These are phyloP conservation scores for Striga hermonthica DNA, from an alignment of 305 asterid species.

Conservation along the genomic window DNA sequence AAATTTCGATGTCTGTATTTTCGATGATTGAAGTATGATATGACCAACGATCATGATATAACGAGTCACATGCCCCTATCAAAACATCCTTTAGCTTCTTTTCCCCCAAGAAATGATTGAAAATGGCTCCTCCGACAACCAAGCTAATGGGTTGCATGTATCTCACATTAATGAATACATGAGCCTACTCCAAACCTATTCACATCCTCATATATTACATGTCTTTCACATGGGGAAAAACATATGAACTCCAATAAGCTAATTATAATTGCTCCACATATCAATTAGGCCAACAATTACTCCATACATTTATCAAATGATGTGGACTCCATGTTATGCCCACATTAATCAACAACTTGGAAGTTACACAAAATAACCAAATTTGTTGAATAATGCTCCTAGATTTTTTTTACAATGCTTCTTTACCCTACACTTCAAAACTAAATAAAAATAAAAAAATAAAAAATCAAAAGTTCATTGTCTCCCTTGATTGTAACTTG, in stretches of 20 bases:
- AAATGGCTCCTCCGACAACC: slow-evolving; percentile 35
- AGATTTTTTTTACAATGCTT: slow-evolving; percentile 35
- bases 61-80: slow-evolving; percentile 33
- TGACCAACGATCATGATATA: background rate
- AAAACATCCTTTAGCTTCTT: slow-evolving; percentile 34
- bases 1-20: no score
- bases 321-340: slow-evolving; percentile 21
- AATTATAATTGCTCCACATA: background rate
- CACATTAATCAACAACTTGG: slow-evolving; percentile 22
- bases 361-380: slow-evolving; percentile 21
- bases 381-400: slow-evolving; percentile 28
- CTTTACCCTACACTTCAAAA: slow-evolving; percentile 3
- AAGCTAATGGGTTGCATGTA: slow-evolving; percentile 11
- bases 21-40: no score
- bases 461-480: slow-evolving; percentile 23
- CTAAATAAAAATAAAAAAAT: no score
- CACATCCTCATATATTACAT: background rate
- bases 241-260: background rate
- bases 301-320: background rate
- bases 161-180: slow-evolving; percentile 29
- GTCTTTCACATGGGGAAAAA: no score
- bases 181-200: slow-evolving; percentile 20
- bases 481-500: slow-evolving; percentile 43
- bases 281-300: slow-evolving; percentile 20
- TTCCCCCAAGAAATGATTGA: slow-evolving; percentile 37